Evolutionary conservation across 257 asterid species (phyloP).

Genomic region (Handroanthus guayacan): DNA sequence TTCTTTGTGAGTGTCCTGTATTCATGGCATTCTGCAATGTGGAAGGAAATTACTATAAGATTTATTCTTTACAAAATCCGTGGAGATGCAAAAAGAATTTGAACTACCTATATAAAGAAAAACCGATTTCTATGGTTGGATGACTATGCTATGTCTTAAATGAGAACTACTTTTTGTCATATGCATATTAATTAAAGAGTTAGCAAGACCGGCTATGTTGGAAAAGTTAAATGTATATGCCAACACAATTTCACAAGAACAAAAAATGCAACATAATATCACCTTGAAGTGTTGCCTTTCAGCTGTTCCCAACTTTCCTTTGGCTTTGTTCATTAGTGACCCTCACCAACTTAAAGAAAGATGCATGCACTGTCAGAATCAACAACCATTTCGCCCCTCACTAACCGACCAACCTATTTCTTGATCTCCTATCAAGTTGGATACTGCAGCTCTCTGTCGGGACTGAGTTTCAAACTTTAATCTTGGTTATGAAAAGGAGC

Average conservation of each 20-base stretch:
- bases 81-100: not conserved
- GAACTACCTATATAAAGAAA: not conserved
- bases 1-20: constrained; percentile 4
- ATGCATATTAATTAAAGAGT: not conserved
- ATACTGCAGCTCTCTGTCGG: not conserved
- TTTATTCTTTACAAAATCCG: not conserved
- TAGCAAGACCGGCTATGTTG: constrained; percentile 4
- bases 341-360: constrained; percentile 2
- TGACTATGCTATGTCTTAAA: not conserved
- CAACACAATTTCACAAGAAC: constrained; percentile 23
- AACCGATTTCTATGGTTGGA: not conserved
- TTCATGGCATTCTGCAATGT: constrained; percentile 12
- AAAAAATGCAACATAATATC: not conserved
- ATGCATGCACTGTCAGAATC: not conserved
- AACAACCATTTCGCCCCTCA: constrained; percentile 10
- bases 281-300: constrained; percentile 22
- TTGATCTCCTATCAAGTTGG: constrained; percentile 10
- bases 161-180: not conserved
- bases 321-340: constrained; percentile 13
- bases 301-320: not conserved
- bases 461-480: not conserved
- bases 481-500: not conserved
- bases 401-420: constrained; percentile 9
- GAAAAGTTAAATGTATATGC: not conserved
- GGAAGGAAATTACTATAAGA: constrained; percentile 2